These are phyloP conservation scores for Canavalia gladiata DNA, from an alignment of 306 rosid genomes.

Conservation along the genomic window DNA sequence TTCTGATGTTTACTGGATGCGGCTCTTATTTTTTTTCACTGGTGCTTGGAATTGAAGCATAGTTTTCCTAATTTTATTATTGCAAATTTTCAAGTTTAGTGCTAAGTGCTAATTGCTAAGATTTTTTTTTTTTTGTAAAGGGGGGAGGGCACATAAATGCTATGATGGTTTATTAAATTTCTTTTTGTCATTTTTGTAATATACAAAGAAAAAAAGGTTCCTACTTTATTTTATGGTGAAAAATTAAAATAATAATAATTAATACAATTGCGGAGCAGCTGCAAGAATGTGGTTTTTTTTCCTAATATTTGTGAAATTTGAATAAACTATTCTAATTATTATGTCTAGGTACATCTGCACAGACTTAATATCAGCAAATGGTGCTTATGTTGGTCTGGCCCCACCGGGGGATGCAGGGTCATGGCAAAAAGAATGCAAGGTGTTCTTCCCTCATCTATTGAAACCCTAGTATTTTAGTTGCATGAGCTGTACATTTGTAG, in stretches of 20 bases:
- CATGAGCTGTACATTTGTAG: constrained; percentile 33
- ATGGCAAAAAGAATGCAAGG: constrained; percentile 96
- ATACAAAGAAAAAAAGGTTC: neutral
- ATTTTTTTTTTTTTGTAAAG: neutral
- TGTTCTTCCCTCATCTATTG: constrained; percentile 45
- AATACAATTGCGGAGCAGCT: constrained; percentile 26
- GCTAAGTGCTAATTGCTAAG: constrained; percentile 10
- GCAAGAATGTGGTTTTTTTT: constrained; percentile 47
- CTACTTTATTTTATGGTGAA: neutral
- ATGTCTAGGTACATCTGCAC: constrained; percentile 65
- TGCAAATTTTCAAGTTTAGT: neutral
- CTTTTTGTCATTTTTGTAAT: neutral
- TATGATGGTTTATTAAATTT: neutral
- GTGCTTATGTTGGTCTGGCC: constrained; percentile 86
- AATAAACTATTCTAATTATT: constrained; percentile 38
- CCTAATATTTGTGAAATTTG: neutral
- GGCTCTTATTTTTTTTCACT: constrained; percentile 5
- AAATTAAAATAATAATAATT: neutral
- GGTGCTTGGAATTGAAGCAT: constrained; percentile 29
- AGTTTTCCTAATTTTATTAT: neutral
- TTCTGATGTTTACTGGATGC: constrained; percentile 20
- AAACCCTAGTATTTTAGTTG: constrained; percentile 45
- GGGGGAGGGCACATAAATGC: neutral
- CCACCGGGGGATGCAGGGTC: constrained; percentile 89
- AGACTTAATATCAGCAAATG: constrained; percentile 58